Evolutionary conservation across 441 rosid species (phyloP).

Genomic region (Francoa sonchifolia): DNA sequence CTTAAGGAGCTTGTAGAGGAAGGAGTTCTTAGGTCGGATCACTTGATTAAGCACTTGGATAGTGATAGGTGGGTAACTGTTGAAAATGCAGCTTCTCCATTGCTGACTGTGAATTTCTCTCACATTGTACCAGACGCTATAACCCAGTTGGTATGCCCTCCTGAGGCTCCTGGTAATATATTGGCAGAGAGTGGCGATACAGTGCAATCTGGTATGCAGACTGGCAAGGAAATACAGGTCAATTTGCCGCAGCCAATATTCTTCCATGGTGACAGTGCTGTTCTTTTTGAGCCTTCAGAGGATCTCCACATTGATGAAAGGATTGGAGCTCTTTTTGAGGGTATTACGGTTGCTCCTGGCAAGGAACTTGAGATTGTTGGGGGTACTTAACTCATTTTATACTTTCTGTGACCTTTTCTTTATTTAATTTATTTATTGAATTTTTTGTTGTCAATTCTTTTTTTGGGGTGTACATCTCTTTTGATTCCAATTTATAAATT

Average conservation of each 20-base stretch:
- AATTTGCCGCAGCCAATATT: conserved; percentile 15
- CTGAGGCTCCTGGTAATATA: conserved; percentile 93
- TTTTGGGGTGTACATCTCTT: background rate
- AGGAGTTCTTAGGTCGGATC: conserved; percentile 74
- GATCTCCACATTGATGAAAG: conserved; percentile 67
- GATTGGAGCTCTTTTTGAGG: conserved; percentile 64
- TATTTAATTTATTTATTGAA: background rate
- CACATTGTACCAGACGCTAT: conserved; percentile 61
- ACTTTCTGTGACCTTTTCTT: conserved; percentile 2
- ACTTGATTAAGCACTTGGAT: conserved; percentile 76
- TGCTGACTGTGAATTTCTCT: conserved; percentile 39
- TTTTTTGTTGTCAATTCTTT: conserved; percentile 8
- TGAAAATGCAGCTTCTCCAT: conserved; percentile 94
- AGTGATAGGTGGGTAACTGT: conserved; percentile 88
- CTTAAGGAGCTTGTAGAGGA: conserved; percentile 75
- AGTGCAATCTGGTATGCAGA: conserved; percentile 24
- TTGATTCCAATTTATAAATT: background rate
- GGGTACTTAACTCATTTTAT: conserved; percentile 33
- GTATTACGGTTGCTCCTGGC: conserved; percentile 56
- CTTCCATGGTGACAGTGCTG: conserved; percentile 17
- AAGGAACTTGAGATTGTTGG: conserved; percentile 72
- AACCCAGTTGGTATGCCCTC: conserved; percentile 77
- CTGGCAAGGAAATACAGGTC: conserved; percentile 26
- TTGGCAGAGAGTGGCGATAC: conserved; percentile 51
- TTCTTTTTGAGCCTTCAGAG: conserved; percentile 27